phyloP scores from a whole-genome alignment of 306 rosid genomes.

The Vigna reflexopilosa region DNA sequence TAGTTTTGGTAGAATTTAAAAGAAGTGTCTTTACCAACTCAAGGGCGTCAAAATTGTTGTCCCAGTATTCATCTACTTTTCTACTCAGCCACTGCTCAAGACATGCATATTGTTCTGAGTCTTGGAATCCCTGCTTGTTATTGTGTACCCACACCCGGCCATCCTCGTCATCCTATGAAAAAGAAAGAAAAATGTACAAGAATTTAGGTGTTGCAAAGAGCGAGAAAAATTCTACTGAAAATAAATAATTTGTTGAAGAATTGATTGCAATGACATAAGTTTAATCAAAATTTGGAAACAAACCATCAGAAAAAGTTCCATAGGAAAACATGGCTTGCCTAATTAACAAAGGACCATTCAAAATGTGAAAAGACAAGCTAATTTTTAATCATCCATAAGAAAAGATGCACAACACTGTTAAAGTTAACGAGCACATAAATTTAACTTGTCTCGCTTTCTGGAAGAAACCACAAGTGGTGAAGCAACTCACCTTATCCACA shows the following conservation, averaged over 20 bases:
- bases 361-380: background rate
- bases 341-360: background rate
- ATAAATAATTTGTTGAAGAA: background rate
- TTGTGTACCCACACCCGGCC: constrained; percentile 67
- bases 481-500: too few species aligned
- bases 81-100: constrained; percentile 62
- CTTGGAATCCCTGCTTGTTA: constrained; percentile 73
- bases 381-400: background rate
- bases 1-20: constrained; percentile 19
- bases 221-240: background rate
- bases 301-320: constrained; percentile 6
- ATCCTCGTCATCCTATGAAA: constrained; percentile 49
- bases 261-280: background rate
- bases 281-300: background rate
- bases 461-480: too few species aligned
- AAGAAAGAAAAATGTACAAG: constrained; percentile 4
- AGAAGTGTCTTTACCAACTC: constrained; percentile 48
- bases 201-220: constrained; percentile 39
- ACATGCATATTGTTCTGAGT: constrained; percentile 55
- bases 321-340: too few species aligned
- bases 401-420: background rate
- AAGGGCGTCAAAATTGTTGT: constrained; percentile 53
- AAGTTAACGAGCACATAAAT: background rate
- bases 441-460: background rate
- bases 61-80: constrained; percentile 60